phyloP scores from a whole-genome alignment of 768 basidiomycete genomes.

The Termitomyces sp. region DNA sequence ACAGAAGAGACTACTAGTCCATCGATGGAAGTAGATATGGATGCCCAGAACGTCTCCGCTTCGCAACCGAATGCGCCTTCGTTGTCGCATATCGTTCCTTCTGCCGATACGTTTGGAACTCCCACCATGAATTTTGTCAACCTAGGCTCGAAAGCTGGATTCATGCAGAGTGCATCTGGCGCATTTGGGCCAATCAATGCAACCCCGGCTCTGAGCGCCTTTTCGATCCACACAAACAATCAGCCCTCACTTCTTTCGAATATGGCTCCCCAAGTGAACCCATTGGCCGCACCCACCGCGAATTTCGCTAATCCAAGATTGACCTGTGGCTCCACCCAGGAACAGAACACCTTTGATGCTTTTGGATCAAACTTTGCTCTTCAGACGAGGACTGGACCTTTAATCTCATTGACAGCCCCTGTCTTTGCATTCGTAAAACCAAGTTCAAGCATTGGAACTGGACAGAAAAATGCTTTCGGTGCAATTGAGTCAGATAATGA shows the following conservation, averaged over 20 bases:
- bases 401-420: too few relatives aligned
- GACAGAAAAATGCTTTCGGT: neutral
- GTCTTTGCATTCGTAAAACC: neutral
- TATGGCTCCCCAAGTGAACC: too few relatives aligned
- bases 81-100: neutral
- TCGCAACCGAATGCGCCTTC: neutral
- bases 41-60: neutral
- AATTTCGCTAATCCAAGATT: too few relatives aligned
- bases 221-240: neutral
- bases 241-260: too few relatives aligned
- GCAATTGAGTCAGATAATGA: neutral
- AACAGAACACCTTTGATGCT: too few relatives aligned
- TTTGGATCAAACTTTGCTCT: too few relatives aligned
- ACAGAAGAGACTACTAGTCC: neutral
- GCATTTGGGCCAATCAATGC: neutral
- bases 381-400: too few relatives aligned
- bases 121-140: neutral
- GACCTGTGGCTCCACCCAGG: too few relatives aligned
- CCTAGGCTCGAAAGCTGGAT: neutral
- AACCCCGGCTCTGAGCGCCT: neutral
- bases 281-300: too few relatives aligned
- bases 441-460: neutral
- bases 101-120: neutral
- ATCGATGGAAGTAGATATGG: conserved; percentile 1
- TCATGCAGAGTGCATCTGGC: neutral